phyloP scores from a whole-genome alignment of 2,329 filamentous ascomycete genomes.

The Fusarium sp. region DNA sequence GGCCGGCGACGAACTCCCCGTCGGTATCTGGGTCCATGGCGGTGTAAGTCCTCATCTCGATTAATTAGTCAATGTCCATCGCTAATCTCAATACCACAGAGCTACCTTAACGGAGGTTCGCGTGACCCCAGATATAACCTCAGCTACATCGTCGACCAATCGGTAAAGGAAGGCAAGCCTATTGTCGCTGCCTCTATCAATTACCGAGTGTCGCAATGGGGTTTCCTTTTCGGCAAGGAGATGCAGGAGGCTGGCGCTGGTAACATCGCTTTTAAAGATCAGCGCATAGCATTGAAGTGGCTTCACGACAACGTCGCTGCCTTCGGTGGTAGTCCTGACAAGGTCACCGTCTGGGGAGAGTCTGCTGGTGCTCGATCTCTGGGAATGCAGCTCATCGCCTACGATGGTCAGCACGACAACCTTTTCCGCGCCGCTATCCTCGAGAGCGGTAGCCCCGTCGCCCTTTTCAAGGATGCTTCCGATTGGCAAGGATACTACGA shows the following conservation, averaged over 20 bases:
- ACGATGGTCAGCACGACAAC: conserved; percentile 66
- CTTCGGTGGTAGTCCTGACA: conserved; percentile 64
- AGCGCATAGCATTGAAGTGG: conserved; percentile 65
- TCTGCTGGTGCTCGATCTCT: conserved; percentile 67
- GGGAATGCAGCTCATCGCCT: conserved; percentile 66
- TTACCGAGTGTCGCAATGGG: conserved; percentile 66
- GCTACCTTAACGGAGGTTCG: conserved; percentile 46
- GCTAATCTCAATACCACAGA: conserved; percentile 37
- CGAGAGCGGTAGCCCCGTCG: conserved; percentile 62
- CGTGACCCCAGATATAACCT: conserved; percentile 69
- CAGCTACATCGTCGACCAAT: conserved; percentile 69
- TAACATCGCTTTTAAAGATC: conserved; percentile 67
- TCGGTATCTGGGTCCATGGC: conserved; percentile 73
- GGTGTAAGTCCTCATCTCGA: conserved; percentile 43
- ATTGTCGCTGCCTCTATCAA: conserved; percentile 67
- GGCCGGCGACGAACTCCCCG: conserved; percentile 63
- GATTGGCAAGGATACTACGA: conserved; percentile 53
- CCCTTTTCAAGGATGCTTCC: conserved; percentile 40
- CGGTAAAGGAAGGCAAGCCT: conserved; percentile 62
- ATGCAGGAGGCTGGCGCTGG: conserved; percentile 60
- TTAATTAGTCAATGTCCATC: not conserved
- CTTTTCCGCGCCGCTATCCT: conserved; percentile 69
- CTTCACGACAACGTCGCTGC: conserved; percentile 65
- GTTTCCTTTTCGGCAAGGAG: conserved; percentile 65
- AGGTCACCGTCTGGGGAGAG: conserved; percentile 69